A percentile compares a stretch with the other conserved stretches of the same genome.
Conservation (phyloP, 2,329 filamentous ascomycete genomes). For the Dactylellina drechsleri region DNA sequence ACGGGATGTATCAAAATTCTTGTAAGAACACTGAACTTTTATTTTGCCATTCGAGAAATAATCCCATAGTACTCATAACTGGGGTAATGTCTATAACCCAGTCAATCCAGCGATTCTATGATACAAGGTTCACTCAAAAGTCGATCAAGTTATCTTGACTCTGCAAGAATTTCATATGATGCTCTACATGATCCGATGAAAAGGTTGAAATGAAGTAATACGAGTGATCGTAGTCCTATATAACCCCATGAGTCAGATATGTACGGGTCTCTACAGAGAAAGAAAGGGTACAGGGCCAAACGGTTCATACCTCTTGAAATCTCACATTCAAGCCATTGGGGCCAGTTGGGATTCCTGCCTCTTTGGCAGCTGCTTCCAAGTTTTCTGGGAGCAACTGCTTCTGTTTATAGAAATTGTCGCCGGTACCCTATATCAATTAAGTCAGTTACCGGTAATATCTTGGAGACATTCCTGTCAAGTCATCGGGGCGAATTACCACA, state of each 20-base stretch:
- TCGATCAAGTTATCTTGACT: constrained; percentile 37
- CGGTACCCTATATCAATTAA: constrained; percentile 71
- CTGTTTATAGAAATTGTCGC: constrained; percentile 96
- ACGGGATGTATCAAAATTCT: too few relatives aligned
- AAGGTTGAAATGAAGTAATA: constrained; percentile 97
- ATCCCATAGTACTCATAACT: neutral
- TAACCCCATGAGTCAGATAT: neutral
- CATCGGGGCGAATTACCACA: constrained; percentile 70
- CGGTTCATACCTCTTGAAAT: constrained; percentile 75
- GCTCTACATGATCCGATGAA: constrained; percentile 86
- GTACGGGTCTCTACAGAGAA: neutral
- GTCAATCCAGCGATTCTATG: neutral
- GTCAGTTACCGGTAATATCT: neutral
- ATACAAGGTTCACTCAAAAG: neutral
- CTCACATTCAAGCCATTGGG: constrained; percentile 72
- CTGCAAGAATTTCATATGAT: constrained; percentile 83
- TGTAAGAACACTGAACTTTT: too few relatives aligned
- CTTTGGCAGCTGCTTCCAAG: constrained; percentile 80
- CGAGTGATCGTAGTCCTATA: constrained; percentile 88
- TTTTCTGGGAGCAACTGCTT: constrained; percentile 94
- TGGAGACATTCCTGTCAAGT: neutral
- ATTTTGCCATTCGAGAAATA: neutral
- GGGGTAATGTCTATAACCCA: too few relatives aligned
- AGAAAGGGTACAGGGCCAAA: neutral
- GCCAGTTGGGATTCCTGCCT: constrained; percentile 75